These are phyloP conservation scores for Pichiaceae sp. DNA, from an alignment of 1,139 yeast genomes.

Conservation along the genomic window DNA sequence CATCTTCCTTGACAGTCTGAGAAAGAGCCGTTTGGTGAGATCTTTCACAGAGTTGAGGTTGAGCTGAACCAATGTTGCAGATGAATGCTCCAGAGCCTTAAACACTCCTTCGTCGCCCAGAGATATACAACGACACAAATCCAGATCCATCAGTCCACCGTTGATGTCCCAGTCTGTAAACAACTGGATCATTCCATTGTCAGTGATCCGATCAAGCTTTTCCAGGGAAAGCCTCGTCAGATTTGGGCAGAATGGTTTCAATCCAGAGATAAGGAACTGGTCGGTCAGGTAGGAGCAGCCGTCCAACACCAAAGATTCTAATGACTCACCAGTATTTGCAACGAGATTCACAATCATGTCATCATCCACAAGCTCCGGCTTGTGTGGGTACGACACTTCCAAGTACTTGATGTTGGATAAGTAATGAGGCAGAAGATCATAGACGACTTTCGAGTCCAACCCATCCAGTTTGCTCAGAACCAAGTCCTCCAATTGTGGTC, in stretches of 20 bases:
- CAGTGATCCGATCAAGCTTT: slow-evolving; percentile 52
- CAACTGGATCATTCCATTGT: slow-evolving; percentile 52
- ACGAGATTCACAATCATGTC: slow-evolving; percentile 59
- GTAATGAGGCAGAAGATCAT: slow-evolving; percentile 58
- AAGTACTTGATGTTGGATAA: slow-evolving; percentile 46
- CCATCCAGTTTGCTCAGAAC: slow-evolving; percentile 68
- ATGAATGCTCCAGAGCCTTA: slow-evolving; percentile 57
- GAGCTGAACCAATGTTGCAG: slow-evolving; percentile 56
- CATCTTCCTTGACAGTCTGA: slow-evolving; percentile 28
- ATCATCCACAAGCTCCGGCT: slow-evolving; percentile 62
- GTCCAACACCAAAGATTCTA: slow-evolving; percentile 52
- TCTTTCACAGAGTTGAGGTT: slow-evolving; percentile 62
- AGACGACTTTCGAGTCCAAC: slow-evolving; percentile 46
- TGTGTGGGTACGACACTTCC: slow-evolving; percentile 62
- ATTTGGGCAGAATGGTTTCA: slow-evolving; percentile 48
- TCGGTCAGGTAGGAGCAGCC: slow-evolving; percentile 74
- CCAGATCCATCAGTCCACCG: slow-evolving; percentile 54
- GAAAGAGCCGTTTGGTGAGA: slow-evolving; percentile 43
- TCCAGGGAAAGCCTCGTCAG: slow-evolving; percentile 46
- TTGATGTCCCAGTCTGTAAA: slow-evolving; percentile 46
- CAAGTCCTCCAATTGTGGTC: slow-evolving; percentile 39
- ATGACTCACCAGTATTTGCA: slow-evolving; percentile 52
- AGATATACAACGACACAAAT: slow-evolving; percentile 56
- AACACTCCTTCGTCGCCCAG: slow-evolving; percentile 55
- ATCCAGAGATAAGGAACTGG: slow-evolving; percentile 46